Conservation (phyloP, 2,329 filamentous ascomycete species). For the Phialemonium atrogriseum region DNA sequence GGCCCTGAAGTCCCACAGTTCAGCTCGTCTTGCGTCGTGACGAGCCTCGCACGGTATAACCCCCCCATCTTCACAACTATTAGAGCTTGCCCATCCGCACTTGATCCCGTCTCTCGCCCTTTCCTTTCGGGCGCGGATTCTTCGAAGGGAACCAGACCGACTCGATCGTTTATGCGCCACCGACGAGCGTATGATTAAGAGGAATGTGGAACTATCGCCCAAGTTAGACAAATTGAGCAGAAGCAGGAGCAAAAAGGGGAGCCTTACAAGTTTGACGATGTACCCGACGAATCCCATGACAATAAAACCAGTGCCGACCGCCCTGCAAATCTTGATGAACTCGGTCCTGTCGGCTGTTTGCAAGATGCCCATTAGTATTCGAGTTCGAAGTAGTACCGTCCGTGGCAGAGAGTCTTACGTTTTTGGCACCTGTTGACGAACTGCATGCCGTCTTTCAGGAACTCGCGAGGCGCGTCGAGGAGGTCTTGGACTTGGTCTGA, state of each 20-base stretch:
- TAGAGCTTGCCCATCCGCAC: too few species aligned
- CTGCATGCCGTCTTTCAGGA: constrained; percentile 53
- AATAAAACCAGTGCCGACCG: constrained; percentile 61
- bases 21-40: too few species aligned
- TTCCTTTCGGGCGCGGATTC: too few species aligned
- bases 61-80: too few species aligned
- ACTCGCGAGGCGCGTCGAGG: constrained; percentile 61
- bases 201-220: constrained; percentile 53
- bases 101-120: too few species aligned
- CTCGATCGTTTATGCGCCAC: constrained; percentile 50
- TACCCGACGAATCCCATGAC: constrained; percentile 65
- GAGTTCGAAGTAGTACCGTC: not conserved
- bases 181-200: constrained; percentile 62
- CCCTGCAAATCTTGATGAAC: constrained; percentile 44
- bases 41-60: too few species aligned
- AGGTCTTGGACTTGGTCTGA: constrained; percentile 64
- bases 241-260: not conserved
- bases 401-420: constrained; percentile 31
- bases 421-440: constrained; percentile 57
- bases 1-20: too few species aligned
- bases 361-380: constrained; percentile 6
- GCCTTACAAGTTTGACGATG: constrained; percentile 59
- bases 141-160: too few species aligned
- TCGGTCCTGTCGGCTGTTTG: constrained; percentile 36
- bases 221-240: constrained; percentile 2